These are phyloP conservation scores for Aegilops umbellulata DNA, from an alignment of 176 grass and related monocot species.

Conservation along the genomic window DNA sequence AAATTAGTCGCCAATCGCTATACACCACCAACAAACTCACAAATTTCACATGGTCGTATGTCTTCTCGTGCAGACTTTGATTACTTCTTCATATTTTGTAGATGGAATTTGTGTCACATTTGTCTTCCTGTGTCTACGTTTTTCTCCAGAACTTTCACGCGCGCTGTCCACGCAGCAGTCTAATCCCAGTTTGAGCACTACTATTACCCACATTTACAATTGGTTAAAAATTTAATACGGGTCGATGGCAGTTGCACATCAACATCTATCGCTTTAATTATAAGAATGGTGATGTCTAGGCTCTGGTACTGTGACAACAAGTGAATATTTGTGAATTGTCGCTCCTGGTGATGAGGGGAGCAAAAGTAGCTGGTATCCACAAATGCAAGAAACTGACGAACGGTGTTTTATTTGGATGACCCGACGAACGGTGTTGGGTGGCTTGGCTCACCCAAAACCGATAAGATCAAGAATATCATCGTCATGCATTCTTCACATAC, in stretches of 20 bases:
- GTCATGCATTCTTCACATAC: neutral
- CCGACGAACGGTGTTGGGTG: neutral
- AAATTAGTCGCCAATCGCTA: no score
- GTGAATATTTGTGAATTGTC: neutral
- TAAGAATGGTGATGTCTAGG: neutral
- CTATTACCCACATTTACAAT: no score
- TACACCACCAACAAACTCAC: neutral
- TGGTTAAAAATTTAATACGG: neutral
- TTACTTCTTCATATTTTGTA: neutral
- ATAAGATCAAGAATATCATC: constrained; percentile 12
- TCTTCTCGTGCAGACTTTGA: neutral
- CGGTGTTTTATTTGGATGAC: neutral
- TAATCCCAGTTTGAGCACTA: neutral
- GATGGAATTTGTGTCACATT: neutral
- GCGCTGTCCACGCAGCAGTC: neutral
- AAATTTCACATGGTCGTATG: neutral
- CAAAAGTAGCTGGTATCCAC: neutral
- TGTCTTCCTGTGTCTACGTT: neutral
- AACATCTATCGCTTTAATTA: neutral
- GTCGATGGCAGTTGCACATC: neutral
- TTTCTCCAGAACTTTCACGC: neutral
- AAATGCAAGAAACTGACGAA: neutral
- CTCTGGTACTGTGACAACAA: constrained; percentile 2
- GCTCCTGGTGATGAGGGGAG: neutral
- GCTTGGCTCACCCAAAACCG: neutral